These are phyloP conservation scores for Sphaerulina musiva DNA, from an alignment of 2,329 filamentous ascomycete species.

Conservation along the genomic window DNA sequence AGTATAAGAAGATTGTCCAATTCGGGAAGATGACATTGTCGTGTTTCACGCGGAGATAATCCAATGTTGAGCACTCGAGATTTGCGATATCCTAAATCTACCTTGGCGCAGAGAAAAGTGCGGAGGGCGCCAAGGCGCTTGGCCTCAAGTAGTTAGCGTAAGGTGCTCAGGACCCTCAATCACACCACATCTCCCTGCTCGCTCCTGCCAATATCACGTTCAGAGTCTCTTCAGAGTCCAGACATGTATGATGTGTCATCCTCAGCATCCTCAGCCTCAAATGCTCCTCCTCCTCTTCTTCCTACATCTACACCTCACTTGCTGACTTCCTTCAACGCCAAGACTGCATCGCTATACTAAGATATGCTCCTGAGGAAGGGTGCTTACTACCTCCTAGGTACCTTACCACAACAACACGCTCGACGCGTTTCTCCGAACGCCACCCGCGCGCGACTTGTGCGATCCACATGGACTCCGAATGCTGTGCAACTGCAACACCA, in stretches of 20 bases:
- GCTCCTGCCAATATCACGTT: no score
- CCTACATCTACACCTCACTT: neutral
- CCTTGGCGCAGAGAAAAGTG: neutral
- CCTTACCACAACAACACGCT: no score
- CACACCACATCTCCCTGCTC: neutral
- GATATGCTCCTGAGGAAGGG: no score
- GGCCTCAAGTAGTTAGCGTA: neutral
- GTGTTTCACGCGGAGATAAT: neutral
- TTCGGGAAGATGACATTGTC: neutral
- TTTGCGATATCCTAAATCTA: neutral
- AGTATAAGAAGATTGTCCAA: neutral
- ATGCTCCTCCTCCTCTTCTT: neutral
- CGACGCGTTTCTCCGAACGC: neutral
- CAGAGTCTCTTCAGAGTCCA: no score
- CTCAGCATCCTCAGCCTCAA: neutral
- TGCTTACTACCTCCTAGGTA: neutral
- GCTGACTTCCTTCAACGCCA: neutral
- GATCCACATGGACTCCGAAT: neutral
- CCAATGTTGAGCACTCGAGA: neutral
- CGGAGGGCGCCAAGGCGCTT: neutral
- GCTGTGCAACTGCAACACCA: conserved; percentile 4
- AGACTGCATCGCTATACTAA: no score
- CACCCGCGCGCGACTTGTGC: neutral
- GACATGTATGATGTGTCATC: no score
- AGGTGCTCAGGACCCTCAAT: no score